Percentiles rank a stretch among this genome's conserved stretches.
These are phyloP conservation scores for Cladobotryum mycophilum DNA, from an alignment of 2,329 filamentous ascomycete species.

Conservation along the genomic window DNA sequence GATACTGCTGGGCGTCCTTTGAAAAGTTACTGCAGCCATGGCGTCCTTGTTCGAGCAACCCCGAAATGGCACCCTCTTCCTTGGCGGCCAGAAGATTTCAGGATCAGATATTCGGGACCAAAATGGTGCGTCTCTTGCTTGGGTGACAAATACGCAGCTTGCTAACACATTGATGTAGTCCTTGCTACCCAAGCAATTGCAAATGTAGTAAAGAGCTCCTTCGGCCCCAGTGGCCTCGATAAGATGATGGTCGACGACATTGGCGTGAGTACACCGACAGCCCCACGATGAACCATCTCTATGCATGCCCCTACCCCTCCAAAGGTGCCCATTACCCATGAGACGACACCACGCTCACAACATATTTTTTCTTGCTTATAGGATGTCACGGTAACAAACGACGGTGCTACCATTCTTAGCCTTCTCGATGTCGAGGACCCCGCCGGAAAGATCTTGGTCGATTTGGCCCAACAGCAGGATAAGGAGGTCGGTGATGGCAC, in stretches of 20 bases:
- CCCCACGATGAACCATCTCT: background rate
- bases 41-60: slow-evolving; percentile 94
- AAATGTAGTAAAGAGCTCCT: slow-evolving; percentile 98
- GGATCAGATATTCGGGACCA: slow-evolving; percentile 95
- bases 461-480: slow-evolving; percentile 96
- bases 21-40: slow-evolving; percentile 50
- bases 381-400: slow-evolving; percentile 98
- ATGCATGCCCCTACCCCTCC: no score
- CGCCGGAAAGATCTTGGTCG: slow-evolving; percentile 95
- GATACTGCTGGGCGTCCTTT: background rate
- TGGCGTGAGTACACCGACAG: slow-evolving; percentile 53
- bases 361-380: slow-evolving; percentile 25
- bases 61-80: slow-evolving; percentile 91
- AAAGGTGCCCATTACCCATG: background rate
- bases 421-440: slow-evolving; percentile 96
- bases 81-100: slow-evolving; percentile 95
- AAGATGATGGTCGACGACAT: slow-evolving; percentile 99
- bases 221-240: slow-evolving; percentile 91
- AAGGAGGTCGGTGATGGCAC: slow-evolving; percentile 98
- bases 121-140: slow-evolving; percentile 56
- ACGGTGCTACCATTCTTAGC: slow-evolving; percentile 92
- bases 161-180: slow-evolving; percentile 46
- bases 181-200: slow-evolving; percentile 93
- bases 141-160: slow-evolving; percentile 10
- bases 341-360: no score